Conservation (phyloP, 2,329 filamentous ascomycete species). For the Aspergillus sp. region DNA sequence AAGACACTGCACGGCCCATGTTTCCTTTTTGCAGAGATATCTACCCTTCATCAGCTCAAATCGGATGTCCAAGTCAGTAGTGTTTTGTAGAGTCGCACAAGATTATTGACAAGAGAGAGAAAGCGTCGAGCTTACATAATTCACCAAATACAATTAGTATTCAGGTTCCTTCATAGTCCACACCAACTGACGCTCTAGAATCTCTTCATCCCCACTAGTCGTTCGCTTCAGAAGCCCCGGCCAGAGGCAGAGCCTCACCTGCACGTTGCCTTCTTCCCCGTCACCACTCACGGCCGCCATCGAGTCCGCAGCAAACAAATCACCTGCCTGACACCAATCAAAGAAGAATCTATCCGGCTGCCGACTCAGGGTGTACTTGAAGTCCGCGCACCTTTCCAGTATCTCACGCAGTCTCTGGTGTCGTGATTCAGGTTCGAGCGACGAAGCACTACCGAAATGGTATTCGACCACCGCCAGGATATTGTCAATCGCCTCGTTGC, state of each 20-base stretch:
- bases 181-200: slow-evolving; percentile 10
- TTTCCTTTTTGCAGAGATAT: too few relatives aligned
- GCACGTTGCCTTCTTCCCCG: neutral
- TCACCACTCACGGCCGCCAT: slow-evolving; percentile 12
- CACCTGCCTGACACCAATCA: neutral
- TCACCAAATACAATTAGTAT: too few relatives aligned
- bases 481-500: neutral
- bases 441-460: neutral
- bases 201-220: neutral
- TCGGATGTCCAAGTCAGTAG: too few relatives aligned
- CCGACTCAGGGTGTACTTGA: slow-evolving; percentile 8
- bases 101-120: too few relatives aligned
- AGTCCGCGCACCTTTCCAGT: slow-evolving; percentile 7
- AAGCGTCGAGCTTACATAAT: neutral
- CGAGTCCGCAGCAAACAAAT: neutral
- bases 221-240: slow-evolving; percentile 7
- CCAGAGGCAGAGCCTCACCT: slow-evolving; percentile 14
- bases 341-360: slow-evolving; percentile 2
- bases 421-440: neutral
- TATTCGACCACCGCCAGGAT: neutral
- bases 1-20: too few relatives aligned
- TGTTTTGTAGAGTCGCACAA: too few relatives aligned
- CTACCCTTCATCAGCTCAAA: too few relatives aligned
- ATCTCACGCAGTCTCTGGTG: slow-evolving; percentile 4
- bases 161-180: slow-evolving; percentile 2